Evolutionary conservation across 2,329 filamentous ascomycete genomes (phyloP), one percentile per base, ranked within the genome.

Genomic region (Taxawa tesnikishii): DNA sequence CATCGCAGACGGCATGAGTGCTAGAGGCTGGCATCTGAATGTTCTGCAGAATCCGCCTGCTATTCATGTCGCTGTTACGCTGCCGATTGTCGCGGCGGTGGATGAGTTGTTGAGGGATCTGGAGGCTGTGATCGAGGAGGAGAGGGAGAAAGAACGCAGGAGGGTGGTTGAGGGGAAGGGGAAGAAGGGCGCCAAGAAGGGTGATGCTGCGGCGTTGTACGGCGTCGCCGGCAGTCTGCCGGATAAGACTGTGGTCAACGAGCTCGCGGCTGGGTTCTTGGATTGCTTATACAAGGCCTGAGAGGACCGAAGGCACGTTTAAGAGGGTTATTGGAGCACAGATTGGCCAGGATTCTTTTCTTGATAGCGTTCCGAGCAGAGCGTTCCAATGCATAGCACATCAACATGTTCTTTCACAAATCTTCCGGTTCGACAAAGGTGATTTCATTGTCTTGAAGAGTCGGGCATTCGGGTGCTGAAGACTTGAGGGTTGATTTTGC

Each of bases 221-320:
- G 90, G 90, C 33, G 87, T 98, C 36, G 90, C 90, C 0, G 90
- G 90, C 5, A 92, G 83, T 49, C 59, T 98, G 56, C 90, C 90
- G 1, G 92, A 98, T 55, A 96, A 96, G 71, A 84, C 81, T 44
- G 79, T 98, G 19, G 85, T 98, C 18, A 83, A 83, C 43, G 83
- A 93, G 47, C 60, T 98, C 51, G 88, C 87, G 2, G 83, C 70
- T 44, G 88, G 85, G 1, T 98, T 96, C 58, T 65, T 96, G 51
- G 87, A 96, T 60, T 79, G 90, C 32, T 54, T 94, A 56, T 94
- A 94, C 59, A 93, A 93, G 66, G 79, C 79, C 38, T 90, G 34
- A 42, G 27, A 23, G 19, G n/a, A 8, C 8, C 19, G n/a, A 23
- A 23, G 19, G n/a, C n/a, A n/a, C n/a, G n/a, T n/a, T n/a, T n/a